Conservation (phyloP, 257 asterid species). For the Buddleja alternifolia region DNA sequence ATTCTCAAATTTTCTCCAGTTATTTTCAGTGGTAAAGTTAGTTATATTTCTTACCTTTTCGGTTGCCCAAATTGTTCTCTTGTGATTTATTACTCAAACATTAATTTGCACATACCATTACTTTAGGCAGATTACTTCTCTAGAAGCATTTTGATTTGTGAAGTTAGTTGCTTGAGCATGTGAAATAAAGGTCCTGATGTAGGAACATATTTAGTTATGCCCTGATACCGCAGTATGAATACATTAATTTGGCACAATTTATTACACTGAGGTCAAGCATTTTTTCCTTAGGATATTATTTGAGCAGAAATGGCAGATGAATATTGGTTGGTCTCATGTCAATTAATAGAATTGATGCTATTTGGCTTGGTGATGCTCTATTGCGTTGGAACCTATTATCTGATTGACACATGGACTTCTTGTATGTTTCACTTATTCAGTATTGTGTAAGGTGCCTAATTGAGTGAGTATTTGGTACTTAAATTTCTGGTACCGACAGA, state of each 20-base stretch:
- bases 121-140: not conserved
- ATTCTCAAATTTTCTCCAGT: not conserved
- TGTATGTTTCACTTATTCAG: conserved; percentile 3
- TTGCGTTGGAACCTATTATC: not conserved
- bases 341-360: conserved; percentile 7
- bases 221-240: not conserved
- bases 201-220: not conserved
- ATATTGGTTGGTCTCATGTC: not conserved
- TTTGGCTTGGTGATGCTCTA: not conserved
- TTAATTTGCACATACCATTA: not conserved
- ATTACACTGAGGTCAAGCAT: not conserved
- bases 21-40: not conserved
- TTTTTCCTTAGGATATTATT: not conserved
- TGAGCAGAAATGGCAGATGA: conserved; percentile 13
- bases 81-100: not conserved
- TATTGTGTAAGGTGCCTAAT: conserved; percentile 12
- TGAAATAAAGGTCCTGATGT: conserved; percentile 2
- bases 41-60: not conserved
- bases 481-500: not conserved
- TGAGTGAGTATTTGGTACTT: conserved; percentile 11
- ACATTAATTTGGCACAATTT: not conserved
- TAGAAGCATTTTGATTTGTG: conserved; percentile 23
- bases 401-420: not conserved
- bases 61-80: not conserved
- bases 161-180: not conserved